These are phyloP conservation scores for Aphanomyces stellatus DNA, from an alignment of 352 stramenopile genomes.

Conservation along the genomic window DNA sequence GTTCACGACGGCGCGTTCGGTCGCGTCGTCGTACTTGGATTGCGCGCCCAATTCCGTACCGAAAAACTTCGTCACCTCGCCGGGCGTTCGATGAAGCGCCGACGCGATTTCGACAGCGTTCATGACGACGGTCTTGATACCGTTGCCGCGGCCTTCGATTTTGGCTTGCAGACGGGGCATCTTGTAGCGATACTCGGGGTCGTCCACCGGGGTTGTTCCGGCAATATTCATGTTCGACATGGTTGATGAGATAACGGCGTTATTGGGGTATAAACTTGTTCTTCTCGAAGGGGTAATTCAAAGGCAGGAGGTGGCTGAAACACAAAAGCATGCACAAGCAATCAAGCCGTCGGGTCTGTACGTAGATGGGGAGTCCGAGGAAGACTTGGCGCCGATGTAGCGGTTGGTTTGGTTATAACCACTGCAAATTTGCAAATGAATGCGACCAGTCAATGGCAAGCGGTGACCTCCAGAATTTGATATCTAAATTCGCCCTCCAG, in stretches of 20 bases:
- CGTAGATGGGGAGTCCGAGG: background rate
- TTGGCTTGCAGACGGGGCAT: conserved; percentile 96
- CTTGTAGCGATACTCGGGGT: conserved; percentile 98
- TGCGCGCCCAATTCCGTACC: conserved; percentile 95
- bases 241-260: conserved; percentile 20
- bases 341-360: background rate
- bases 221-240: conserved; percentile 90
- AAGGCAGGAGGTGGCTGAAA: background rate
- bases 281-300: conserved; percentile 10
- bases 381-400: background rate
- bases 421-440: conserved; percentile 18
- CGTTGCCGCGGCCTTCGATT: conserved; percentile 98
- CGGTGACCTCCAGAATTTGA: background rate
- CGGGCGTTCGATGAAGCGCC: conserved; percentile 89
- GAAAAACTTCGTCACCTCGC: conserved; percentile 99
- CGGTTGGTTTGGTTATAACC: background rate
- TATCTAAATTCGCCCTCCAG: background rate
- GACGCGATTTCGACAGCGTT: conserved; percentile 95
- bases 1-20: conserved; percentile 95
- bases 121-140: conserved; percentile 98
- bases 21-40: conserved; percentile 95
- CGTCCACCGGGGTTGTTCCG: conserved; percentile 84
- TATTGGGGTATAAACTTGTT: conserved; percentile 19
- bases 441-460: background rate
- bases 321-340: conserved; percentile 20